Percentiles rank a stretch among this genome's conserved stretches.
Conservation (phyloP, 441 rosid genomes). For the Rhodomyrtus psidioides region DNA sequence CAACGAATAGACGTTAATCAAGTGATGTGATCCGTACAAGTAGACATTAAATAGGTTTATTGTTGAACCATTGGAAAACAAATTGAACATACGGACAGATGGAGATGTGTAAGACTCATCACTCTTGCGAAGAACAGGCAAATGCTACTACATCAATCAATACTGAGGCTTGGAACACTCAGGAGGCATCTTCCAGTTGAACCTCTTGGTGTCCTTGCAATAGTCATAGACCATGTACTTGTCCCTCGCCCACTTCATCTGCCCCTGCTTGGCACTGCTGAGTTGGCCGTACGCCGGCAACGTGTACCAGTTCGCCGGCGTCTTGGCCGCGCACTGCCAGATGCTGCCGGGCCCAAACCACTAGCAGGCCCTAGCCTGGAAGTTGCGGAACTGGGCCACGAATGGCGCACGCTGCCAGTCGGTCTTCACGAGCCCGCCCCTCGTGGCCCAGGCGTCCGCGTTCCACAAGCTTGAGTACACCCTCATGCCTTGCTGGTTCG, state of each 20-base stretch:
- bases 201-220: slow-evolving; percentile 4
- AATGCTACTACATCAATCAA: neutral
- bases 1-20: neutral
- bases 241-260: slow-evolving; percentile 1
- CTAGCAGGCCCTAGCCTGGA: neutral
- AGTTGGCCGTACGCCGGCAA: neutral
- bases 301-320: neutral
- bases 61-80: neutral
- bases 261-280: neutral
- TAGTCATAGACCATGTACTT: slow-evolving; percentile 7
- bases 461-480: slow-evolving; percentile 6
- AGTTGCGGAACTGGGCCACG: neutral
- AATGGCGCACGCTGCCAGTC: slow-evolving; percentile 7
- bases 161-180: slow-evolving; percentile 1
- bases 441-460: slow-evolving; percentile 4
- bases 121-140: neutral
- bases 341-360: neutral
- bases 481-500: slow-evolving; percentile 3
- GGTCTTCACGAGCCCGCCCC: slow-evolving; percentile 7
- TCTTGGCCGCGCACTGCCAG: neutral
- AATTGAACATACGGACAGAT: neutral
- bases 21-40: neutral
- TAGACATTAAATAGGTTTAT: neutral
- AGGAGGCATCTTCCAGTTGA: slow-evolving; percentile 4
- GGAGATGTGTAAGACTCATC: neutral